phyloP scores from a whole-genome alignment of 2,329 filamentous ascomycete genomes.

The Epichloe uncinata region DNA sequence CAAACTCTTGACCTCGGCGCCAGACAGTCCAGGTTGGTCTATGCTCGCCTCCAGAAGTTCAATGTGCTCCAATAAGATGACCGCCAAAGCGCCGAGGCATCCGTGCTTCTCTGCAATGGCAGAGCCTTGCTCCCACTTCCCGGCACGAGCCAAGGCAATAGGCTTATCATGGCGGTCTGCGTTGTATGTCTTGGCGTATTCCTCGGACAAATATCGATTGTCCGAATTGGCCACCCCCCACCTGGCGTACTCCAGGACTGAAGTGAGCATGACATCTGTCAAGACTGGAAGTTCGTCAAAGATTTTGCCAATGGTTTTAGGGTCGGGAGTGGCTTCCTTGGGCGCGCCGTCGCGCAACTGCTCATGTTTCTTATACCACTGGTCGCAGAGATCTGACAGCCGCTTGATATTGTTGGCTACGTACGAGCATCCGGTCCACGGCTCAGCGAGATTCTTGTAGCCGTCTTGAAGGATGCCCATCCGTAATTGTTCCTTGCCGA shows the following conservation, averaged over 20 bases:
- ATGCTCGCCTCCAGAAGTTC: slow-evolving; percentile 21
- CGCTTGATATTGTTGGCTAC: slow-evolving; percentile 49
- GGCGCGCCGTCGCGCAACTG: slow-evolving; percentile 15
- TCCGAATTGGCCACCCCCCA: slow-evolving; percentile 36
- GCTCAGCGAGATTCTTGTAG: slow-evolving; percentile 59
- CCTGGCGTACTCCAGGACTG: slow-evolving; percentile 38
- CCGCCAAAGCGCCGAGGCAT: slow-evolving; percentile 40
- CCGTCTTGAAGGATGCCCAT: slow-evolving; percentile 49
- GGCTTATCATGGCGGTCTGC: slow-evolving; percentile 39
- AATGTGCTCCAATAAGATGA: slow-evolving; percentile 42
- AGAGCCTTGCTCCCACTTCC: slow-evolving; percentile 45
- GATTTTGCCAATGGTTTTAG: slow-evolving; percentile 30
- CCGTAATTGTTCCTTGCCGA: slow-evolving; percentile 52
- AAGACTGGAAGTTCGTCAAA: slow-evolving; percentile 35
- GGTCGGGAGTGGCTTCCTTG: slow-evolving; percentile 23
- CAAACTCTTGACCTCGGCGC: slow-evolving; percentile 16
- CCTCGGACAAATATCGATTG: slow-evolving; percentile 28
- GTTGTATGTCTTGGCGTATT: slow-evolving; percentile 34
- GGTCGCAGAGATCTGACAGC: slow-evolving; percentile 42
- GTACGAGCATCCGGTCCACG: slow-evolving; percentile 69
- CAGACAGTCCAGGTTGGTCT: slow-evolving; percentile 14
- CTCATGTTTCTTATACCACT: slow-evolving; percentile 39
- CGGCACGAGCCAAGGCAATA: slow-evolving; percentile 37
- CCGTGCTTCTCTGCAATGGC: slow-evolving; percentile 44
- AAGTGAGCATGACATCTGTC: slow-evolving; percentile 41